A percentile compares a stretch with the other conserved stretches of the same genome.
phyloP scores from a whole-genome alignment of 768 basidiomycete species.

The Hericium rajendrae region DNA sequence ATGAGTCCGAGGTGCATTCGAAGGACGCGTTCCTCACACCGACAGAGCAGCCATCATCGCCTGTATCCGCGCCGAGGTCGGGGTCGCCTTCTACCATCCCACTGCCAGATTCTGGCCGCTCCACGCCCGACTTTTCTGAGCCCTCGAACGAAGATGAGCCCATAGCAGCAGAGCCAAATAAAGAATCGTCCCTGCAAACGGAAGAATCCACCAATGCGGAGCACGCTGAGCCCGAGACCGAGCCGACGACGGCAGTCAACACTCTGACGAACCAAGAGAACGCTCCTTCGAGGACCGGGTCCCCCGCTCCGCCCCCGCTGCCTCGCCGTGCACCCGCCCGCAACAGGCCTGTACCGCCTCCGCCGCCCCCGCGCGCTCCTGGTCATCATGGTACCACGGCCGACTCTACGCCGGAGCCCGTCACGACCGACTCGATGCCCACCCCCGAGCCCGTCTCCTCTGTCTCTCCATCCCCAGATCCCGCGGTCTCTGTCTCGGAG shows the following conservation, averaged over 20 bases:
- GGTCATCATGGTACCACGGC: background rate
- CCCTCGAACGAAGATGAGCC: constrained; percentile 1
- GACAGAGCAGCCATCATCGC: constrained; percentile 4
- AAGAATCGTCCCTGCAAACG: background rate
- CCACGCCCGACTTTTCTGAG: constrained; percentile 16
- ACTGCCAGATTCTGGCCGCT: constrained; percentile 19
- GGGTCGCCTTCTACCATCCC: constrained; percentile 16
- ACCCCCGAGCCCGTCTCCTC: no score
- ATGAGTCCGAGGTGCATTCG: constrained; percentile 1
- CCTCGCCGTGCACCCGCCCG: constrained; percentile 59
- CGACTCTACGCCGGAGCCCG: no score
- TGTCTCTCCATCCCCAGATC: no score
- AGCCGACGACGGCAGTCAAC: background rate
- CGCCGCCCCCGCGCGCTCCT: background rate
- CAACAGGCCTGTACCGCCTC: constrained; percentile 22
- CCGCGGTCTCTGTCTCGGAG: no score
- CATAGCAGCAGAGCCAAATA: background rate
- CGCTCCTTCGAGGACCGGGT: constrained; percentile 16
- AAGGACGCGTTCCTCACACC: constrained; percentile 4
- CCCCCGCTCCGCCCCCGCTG: constrained; percentile 46
- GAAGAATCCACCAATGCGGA: background rate
- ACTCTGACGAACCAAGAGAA: background rate
- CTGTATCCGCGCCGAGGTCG: constrained; percentile 3
- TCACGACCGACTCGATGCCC: no score
- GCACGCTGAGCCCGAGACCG: background rate